A percentile compares a stretch with the other conserved stretches of the same genome.
These are phyloP conservation scores for Whalleya microplaca DNA, from an alignment of 2,329 filamentous ascomycete genomes.

Conservation along the genomic window DNA sequence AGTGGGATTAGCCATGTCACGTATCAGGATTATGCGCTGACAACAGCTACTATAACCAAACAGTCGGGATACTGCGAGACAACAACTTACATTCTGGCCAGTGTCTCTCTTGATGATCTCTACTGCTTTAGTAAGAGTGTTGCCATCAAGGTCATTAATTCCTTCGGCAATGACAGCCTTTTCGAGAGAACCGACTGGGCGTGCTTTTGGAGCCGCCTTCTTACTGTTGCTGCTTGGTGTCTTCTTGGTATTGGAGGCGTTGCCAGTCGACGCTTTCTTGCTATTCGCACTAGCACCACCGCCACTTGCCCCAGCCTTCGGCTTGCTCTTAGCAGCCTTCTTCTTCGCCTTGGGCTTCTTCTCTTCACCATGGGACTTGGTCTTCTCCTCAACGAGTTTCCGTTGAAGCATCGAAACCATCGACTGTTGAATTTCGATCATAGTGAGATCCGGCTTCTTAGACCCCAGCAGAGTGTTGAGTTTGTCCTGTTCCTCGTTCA, in stretches of 20 bases:
- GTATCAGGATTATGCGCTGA: neutral
- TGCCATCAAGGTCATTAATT: constrained; percentile 78
- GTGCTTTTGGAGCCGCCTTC: constrained; percentile 54
- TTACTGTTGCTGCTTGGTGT: constrained; percentile 41
- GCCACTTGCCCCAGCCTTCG: constrained; percentile 44
- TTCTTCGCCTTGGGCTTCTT: constrained; percentile 88
- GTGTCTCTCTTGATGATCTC: constrained; percentile 89
- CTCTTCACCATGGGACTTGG: constrained; percentile 58
- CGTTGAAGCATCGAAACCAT: constrained; percentile 69
- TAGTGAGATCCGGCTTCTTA: constrained; percentile 53
- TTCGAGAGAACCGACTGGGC: constrained; percentile 74
- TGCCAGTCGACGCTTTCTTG: constrained; percentile 47
- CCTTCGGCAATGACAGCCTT: constrained; percentile 90
- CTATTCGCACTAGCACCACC: constrained; percentile 35
- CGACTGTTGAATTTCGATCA: constrained; percentile 61
- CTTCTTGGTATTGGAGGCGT: constrained; percentile 39
- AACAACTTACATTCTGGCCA: constrained; percentile 67
- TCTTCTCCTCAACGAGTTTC: constrained; percentile 75
- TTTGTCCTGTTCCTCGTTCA: constrained; percentile 61
- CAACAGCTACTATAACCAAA: neutral
- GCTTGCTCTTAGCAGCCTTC: constrained; percentile 72
- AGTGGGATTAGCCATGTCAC: constrained; percentile 3
- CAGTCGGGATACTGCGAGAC: neutral
- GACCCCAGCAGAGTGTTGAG: constrained; percentile 57
- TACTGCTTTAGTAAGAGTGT: constrained; percentile 79